Base-by-base conservation (phyloP, 169 alveolate species). In the Cryptosporidium sp. region DNA sequence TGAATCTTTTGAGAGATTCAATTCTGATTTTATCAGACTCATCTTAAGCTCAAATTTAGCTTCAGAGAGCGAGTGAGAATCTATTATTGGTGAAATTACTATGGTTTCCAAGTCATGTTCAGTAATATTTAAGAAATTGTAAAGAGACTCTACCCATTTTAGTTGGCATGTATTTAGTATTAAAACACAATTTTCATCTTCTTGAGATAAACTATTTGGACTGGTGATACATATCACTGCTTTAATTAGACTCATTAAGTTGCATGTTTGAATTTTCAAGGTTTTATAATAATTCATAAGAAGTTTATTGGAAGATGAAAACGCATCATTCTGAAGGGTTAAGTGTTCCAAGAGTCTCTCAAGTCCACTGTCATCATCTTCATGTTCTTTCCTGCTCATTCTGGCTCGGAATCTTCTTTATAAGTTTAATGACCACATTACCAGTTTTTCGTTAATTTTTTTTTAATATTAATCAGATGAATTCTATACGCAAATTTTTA, bases 321-420 rank as follows among this genome's bases (percentile, higher is more conserved):
- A 80, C 12, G 89, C 89, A n/a, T 80, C 89, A 35, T 80, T 80
- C 39, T 80, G 89, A 58, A 80, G 75, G 26, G 80, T 80, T 23
- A 80, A 62, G 18, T 80, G 89, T 31, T 80, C 89, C 14, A 80
- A 65, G 26, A 80, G 65, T 10, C 12, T 62, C 50, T 80, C 69
- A 29, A 80, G 48, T 18, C 62, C 89, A 0, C 41, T 26, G n/a
- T 31, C 33, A 31, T 37, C 71, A 14, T 33, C 52, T 59, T 14
- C 45, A 26, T 14, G 67, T 5, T 45, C 65, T 18, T 70, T 41
- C 67, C 59, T 45, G 45, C 43, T 70, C 84, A 70, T 70, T 35
- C 12, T 70, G 48, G 65, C 43, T 70, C 43, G 1, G 65, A 45
- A 48, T 39, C 35, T 43, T 43, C 33, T 14, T 35, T 18, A 2